Percentiles rank a stretch among this genome's conserved stretches.
phyloP scores from a whole-genome alignment of 1,284 basidiomycete genomes.

The Entoloma clypeatum region DNA sequence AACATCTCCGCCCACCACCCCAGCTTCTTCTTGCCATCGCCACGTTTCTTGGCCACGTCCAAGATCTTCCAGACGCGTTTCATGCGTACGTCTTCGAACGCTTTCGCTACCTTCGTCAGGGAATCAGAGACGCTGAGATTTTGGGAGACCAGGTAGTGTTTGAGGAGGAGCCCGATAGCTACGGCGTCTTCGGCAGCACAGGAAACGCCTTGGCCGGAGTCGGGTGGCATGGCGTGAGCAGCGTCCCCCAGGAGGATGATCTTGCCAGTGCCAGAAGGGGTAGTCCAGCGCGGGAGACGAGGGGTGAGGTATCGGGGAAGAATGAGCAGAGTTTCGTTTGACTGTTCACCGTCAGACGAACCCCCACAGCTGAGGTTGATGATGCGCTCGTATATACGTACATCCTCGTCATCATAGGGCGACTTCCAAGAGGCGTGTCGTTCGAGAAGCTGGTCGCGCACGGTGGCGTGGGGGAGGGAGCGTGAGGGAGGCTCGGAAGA shows the following conservation, averaged over 20 bases:
- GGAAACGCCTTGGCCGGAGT: constrained; percentile 36
- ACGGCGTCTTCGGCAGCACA: constrained; percentile 36
- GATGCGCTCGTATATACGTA: constrained; percentile 24
- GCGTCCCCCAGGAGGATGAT: constrained; percentile 37
- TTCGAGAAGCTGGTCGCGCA: constrained; percentile 30
- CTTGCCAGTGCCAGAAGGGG: constrained; percentile 27
- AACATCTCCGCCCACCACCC: too few relatives aligned
- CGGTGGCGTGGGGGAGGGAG: constrained; percentile 21
- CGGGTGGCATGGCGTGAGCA: constrained; percentile 37
- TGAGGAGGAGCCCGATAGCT: constrained; percentile 30
- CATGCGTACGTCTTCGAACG: constrained; percentile 33
- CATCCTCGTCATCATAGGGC: constrained; percentile 24
- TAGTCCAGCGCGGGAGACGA: constrained; percentile 31
- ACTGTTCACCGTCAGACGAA: not conserved
- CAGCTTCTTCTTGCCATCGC: constrained; percentile 28
- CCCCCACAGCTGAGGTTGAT: constrained; percentile 28
- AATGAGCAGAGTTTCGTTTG: constrained; percentile 23
- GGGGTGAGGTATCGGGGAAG: constrained; percentile 34
- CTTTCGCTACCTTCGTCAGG: constrained; percentile 21
- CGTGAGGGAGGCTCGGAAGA: constrained; percentile 24
- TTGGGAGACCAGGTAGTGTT: constrained; percentile 23
- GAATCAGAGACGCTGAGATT: constrained; percentile 13
- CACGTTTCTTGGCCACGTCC: constrained; percentile 28
- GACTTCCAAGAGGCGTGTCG: constrained; percentile 33
- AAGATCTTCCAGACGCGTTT: constrained; percentile 31